Percentiles rank a stretch among this genome's conserved stretches.
These are phyloP conservation scores for Baudoinia panamericana DNA, from an alignment of 495 filamentous ascomycete genomes.

Conservation along the genomic window DNA sequence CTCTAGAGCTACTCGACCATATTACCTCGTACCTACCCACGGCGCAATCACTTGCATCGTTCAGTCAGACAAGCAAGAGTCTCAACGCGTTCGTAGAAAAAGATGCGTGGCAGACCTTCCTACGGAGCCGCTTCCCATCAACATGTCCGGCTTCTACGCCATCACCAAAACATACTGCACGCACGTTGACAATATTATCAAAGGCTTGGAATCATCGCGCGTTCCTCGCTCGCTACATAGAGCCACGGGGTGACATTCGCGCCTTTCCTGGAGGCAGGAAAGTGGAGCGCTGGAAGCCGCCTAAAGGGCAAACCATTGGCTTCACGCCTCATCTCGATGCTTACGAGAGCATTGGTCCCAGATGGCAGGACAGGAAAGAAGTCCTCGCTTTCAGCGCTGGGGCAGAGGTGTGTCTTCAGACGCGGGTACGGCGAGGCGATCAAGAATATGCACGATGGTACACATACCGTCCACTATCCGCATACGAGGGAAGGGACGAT, in stretches of 20 bases:
- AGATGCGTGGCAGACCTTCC: constrained; percentile 48
- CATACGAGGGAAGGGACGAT: constrained; percentile 48
- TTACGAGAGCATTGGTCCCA: constrained; percentile 38
- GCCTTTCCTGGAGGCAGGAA: constrained; percentile 18
- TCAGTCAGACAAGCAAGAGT: constrained; percentile 39
- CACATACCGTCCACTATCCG: constrained; percentile 39
- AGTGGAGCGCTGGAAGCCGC: constrained; percentile 22
- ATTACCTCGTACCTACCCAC: constrained; percentile 42
- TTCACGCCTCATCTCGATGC: constrained; percentile 51
- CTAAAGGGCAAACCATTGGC: constrained; percentile 47
- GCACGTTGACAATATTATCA: constrained; percentile 44
- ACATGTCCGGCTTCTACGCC: constrained; percentile 19
- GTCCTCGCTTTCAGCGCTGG: constrained; percentile 51
- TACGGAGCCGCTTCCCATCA: constrained; percentile 40
- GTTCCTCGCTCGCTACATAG: constrained; percentile 42
- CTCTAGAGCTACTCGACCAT: constrained; percentile 47
- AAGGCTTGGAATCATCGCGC: constrained; percentile 47
- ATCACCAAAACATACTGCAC: constrained; percentile 39
- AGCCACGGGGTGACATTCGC: constrained; percentile 28
- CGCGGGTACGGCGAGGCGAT: constrained; percentile 22
- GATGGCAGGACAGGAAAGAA: constrained; percentile 44
- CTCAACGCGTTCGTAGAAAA: constrained; percentile 38
- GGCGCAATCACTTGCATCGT: constrained; percentile 34
- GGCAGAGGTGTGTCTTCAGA: constrained; percentile 40
- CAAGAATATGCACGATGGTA: constrained; percentile 31